A percentile compares a stretch with the other conserved stretches of the same genome.
Evolutionary conservation across 305 asterid species (phyloP).

Genomic region (Fraxinus greggii): DNA sequence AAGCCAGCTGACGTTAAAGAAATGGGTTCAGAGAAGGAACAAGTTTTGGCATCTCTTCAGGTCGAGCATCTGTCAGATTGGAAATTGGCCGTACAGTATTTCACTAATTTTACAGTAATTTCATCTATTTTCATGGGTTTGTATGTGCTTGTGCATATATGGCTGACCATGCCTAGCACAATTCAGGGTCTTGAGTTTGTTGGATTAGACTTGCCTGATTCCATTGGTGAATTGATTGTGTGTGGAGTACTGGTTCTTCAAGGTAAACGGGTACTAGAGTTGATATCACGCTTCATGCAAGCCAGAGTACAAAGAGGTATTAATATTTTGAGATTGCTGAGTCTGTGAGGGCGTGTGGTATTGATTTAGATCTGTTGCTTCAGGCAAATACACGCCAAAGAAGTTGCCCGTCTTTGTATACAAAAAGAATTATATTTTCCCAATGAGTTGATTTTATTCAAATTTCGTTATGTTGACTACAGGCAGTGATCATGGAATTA

Average conservation of each 20-base stretch:
- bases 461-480: conserved; percentile 22
- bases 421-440: conserved; percentile 14
- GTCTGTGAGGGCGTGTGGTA: not conserved
- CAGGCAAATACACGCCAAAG: not conserved
- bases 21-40: conserved; percentile 81
- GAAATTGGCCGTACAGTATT: conserved; percentile 84
- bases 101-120: conserved; percentile 75
- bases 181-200: conserved; percentile 92
- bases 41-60: conserved; percentile 78
- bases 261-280: conserved; percentile 76
- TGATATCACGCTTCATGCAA: conserved; percentile 86
- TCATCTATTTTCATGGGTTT: conserved; percentile 61
- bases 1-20: conserved; percentile 73
- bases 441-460: conserved; percentile 14
- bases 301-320: conserved; percentile 84
- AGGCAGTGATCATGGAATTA: conserved; percentile 92
- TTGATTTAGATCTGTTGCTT: not conserved
- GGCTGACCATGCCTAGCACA: conserved; percentile 64
- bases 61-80: conserved; percentile 73
- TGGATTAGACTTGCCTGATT: conserved; percentile 95
- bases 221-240: conserved; percentile 82
- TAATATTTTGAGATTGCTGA: conserved; percentile 5
- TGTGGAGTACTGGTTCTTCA: conserved; percentile 81
- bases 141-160: conserved; percentile 69
- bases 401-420: conserved; percentile 4